Evolutionary conservation across 129 eudicot species (phyloP).

Genomic region (Flaveria robusta): DNA sequence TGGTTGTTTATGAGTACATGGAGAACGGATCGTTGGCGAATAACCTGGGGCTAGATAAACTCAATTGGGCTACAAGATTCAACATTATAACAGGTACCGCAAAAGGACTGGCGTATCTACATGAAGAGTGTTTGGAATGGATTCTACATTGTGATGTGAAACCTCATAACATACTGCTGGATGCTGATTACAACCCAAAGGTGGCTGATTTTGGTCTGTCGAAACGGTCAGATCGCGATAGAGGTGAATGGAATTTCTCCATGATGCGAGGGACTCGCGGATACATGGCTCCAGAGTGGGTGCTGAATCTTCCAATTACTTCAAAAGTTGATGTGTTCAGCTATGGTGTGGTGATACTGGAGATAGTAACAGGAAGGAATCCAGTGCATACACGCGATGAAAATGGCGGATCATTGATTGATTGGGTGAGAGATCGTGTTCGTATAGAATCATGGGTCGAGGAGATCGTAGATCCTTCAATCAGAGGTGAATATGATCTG

Average conservation of each 20-base stretch:
- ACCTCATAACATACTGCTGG: slow-evolving; percentile 40
- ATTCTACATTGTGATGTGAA: slow-evolving; percentile 32
- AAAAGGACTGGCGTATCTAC: slow-evolving; percentile 28
- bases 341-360: slow-evolving; percentile 33
- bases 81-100: slow-evolving; percentile 22
- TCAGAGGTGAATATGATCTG: slow-evolving; percentile 10
- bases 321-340: slow-evolving; percentile 35
- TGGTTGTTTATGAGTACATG: slow-evolving; percentile 35
- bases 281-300: slow-evolving; percentile 43
- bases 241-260: slow-evolving; percentile 13
- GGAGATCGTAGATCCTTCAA: slow-evolving; percentile 5
- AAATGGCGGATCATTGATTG: neutral
- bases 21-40: slow-evolving; percentile 35
- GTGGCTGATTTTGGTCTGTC: slow-evolving; percentile 40
- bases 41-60: slow-evolving; percentile 14
- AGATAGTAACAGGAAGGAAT: slow-evolving; percentile 27
- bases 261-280: slow-evolving; percentile 41
- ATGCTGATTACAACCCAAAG: slow-evolving; percentile 28
- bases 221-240: slow-evolving; percentile 20
- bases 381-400: neutral
- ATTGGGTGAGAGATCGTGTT: slow-evolving; percentile 27
- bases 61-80: slow-evolving; percentile 25
- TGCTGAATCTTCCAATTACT: slow-evolving; percentile 27
- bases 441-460: neutral
- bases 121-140: slow-evolving; percentile 35